A percentile compares a stretch with the other conserved stretches of the same genome.
Conservation (phyloP, 768 basidiomycete genomes). For the Kwoniella newhampshirensis region DNA sequence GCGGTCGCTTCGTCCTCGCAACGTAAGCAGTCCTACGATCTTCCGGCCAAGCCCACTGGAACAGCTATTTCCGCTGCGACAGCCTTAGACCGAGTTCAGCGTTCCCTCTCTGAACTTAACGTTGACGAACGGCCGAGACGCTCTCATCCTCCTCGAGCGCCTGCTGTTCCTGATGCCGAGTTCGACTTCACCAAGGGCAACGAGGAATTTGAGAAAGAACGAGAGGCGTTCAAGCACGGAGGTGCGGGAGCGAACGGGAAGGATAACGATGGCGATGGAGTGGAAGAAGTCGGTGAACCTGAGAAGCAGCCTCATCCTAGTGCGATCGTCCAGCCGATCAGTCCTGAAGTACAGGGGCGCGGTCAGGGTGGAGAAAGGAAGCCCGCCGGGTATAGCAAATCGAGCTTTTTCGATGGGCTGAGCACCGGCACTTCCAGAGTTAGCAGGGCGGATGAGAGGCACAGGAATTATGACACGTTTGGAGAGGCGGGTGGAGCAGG, state of each 20-base stretch:
- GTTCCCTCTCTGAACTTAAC: constrained; percentile 38
- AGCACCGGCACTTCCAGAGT: constrained; percentile 24
- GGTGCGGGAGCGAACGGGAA: constrained; percentile 5
- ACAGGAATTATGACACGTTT: constrained; percentile 47
- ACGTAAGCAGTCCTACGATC: constrained; percentile 19
- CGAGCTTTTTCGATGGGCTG: constrained; percentile 42
- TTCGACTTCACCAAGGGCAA: constrained; percentile 44
- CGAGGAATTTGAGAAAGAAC: constrained; percentile 34
- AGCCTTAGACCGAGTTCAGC: constrained; percentile 44
- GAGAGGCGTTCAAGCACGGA: constrained; percentile 16
- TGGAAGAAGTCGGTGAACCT: constrained; percentile 20
- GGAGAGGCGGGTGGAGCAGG: constrained; percentile 39
- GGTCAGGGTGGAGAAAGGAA: not conserved
- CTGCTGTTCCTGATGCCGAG: constrained; percentile 42
- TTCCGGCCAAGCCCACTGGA: constrained; percentile 30
- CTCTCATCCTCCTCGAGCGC: constrained; percentile 7
- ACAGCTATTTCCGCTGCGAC: constrained; percentile 31
- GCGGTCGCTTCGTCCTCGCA: constrained; percentile 12
- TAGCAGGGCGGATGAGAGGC: constrained; percentile 36
- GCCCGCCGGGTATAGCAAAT: constrained; percentile 35
- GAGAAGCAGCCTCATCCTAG: constrained; percentile 29
- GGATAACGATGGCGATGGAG: constrained; percentile 13
- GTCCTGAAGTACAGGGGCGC: constrained; percentile 1
- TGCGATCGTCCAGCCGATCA: constrained; percentile 19
- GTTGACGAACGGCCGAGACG: constrained; percentile 19